Base-by-base conservation (phyloP, 352 stramenopile species). In the Pythium inflatum region DNA sequence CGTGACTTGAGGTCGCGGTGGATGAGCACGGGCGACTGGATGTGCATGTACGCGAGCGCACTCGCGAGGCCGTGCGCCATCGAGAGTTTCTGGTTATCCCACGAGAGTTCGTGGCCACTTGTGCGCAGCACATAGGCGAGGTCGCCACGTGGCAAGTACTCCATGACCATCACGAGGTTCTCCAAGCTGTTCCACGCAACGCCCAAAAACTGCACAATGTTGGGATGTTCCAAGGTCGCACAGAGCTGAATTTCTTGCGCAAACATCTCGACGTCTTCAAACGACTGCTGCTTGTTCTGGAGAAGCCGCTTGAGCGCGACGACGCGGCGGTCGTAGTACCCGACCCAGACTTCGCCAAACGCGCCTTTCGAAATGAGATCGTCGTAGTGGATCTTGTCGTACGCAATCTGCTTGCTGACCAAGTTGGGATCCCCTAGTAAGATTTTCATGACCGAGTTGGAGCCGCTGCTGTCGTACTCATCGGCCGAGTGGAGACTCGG, bases 1-100 rank as follows among this genome's bases (percentile, higher is more conserved):
- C 85, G 85, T 22, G 88, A 92, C 60, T 96, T 97, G 45, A 97
- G 75, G 66, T 97, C 90, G 22, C 87, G 88, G 72, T 97, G 90
- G 36, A 97, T 80, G 59, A 96, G 73, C 58, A 87, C 85, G 20
- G 88, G 88, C 3, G 71, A 80, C 22, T 89, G 69, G 20, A 66
- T 82, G 70, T 97, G 90, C 50, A 98, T 74, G 74, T 96, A 97
- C 36, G 77, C 69, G 58, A 98, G 74, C 18, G 87, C 90, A 28
- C 71, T 81, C 1, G 78, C 87, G 20, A 92, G 65, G 9, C 76
- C 75, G 62, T 84, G 68, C 1, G 87, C 81, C 16, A 92, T 79
- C 22, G 75, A 64, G 5, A 92, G 68, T 62, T 89, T 87, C 22
- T 88, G 73, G 43, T 79, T 71, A 3, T 68, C 62, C 79, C 82